Evolutionary conservation across 2,329 filamentous ascomycete species (phyloP), one percentile per base, ranked within the genome.

Genomic region (Trichophyton simii): DNA sequence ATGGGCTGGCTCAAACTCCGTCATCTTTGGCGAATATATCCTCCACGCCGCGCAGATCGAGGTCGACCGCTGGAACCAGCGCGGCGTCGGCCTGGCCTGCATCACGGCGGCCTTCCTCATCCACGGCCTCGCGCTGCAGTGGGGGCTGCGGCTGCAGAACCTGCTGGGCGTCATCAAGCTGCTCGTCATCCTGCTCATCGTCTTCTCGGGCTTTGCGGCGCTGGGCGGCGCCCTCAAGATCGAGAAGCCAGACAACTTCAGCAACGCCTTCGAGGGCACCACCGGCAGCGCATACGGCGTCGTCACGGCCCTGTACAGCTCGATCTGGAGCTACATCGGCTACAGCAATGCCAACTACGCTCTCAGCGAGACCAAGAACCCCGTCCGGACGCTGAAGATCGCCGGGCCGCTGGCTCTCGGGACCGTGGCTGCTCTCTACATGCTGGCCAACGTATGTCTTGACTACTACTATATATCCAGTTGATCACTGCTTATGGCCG

Each of bases 11-110:
- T 82, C 82, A 13, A 88, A 88, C 71, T 86, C 82, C 0, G 82
- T 88, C 64, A 80, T 87, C 44, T 87, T 88, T 65, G 85, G 85
- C 63, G 84, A 87, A 69, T 88, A 88, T 71, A 83, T 88, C 61
- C 78, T 88, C 1, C 79, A 85, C 68, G 86, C 85, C 7, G 82
- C 85, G 9, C 75, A 83, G 11, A 78, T 83, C 22, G 80, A 87
- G 65, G 82, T 85, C 25, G 79, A 76, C 57, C 77, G 84, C 22
- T 87, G 84, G 84, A 87, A 87, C 70, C 83, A 87, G 73, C 79
- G 86, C 44, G 84, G 79, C 50, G 76, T 88, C 18, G 86, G 84
- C 36, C 73, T 88, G n/a, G 84, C 81, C 9, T 86, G 85, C 69
- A 82, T 88, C 67, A 87, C 84, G 0, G 70, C 77, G 0, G 84